phyloP scores from a whole-genome alignment of 75 land plant species.

The Selaginella tamariscina region DNA sequence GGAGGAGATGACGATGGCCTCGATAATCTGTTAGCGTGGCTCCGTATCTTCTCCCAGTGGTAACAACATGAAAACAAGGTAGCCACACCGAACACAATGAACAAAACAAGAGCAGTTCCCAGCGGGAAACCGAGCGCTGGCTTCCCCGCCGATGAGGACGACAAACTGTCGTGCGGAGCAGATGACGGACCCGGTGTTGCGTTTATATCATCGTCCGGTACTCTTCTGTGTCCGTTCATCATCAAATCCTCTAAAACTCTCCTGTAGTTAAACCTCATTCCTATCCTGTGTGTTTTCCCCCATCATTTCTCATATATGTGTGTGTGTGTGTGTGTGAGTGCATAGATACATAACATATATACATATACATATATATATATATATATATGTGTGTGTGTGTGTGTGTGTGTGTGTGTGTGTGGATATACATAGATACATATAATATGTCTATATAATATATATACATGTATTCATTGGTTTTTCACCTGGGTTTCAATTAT shows the following conservation, averaged over 20 bases:
- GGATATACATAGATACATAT: no score
- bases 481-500: no score
- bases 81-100: background rate
- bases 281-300: no score
- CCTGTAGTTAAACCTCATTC: no score
- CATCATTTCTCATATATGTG: no score
- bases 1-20: background rate
- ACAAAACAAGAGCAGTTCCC: conserved; percentile 1
- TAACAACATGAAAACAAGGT: conserved; percentile 8
- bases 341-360: no score
- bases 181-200: background rate
- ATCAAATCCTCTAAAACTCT: background rate
- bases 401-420: no score
- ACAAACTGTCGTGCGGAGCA: background rate
- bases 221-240: background rate
- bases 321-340: no score
- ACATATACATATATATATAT: no score
- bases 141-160: background rate
- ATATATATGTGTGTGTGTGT: no score
- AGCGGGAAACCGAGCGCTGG: conserved; percentile 5
- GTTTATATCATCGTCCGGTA: background rate
- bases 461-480: no score
- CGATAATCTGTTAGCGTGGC: conserved; percentile 4
- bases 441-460: no score
- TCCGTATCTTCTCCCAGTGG: conserved; percentile 7